Conservation (phyloP, 225 moss, liverwort and hornwort genomes). For the Physcomitrium patens region DNA sequence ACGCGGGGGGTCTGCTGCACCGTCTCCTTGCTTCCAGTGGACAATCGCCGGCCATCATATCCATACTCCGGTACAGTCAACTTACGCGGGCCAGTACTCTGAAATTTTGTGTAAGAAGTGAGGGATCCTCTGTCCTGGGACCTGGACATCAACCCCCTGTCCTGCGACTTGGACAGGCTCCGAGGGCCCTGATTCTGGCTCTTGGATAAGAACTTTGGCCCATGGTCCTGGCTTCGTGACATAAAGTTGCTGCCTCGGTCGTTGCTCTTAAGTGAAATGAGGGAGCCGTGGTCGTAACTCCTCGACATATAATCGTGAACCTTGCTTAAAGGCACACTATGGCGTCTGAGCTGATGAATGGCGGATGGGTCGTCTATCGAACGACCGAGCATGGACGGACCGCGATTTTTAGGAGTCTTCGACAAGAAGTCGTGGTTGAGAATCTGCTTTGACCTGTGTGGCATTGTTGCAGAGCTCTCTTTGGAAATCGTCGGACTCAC, state of each 20-base stretch:
- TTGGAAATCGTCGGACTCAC: slow-evolving; percentile 29
- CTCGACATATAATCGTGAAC: slow-evolving; percentile 46
- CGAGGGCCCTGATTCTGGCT: slow-evolving; percentile 43
- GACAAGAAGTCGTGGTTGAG: slow-evolving; percentile 47
- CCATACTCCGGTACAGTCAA: slow-evolving; percentile 47
- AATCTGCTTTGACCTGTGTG: slow-evolving; percentile 33
- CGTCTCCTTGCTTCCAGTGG: slow-evolving; percentile 51
- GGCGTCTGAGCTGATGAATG: slow-evolving; percentile 33
- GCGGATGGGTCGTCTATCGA: slow-evolving; percentile 40
- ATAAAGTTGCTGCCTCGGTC: slow-evolving; percentile 32
- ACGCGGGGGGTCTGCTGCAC: slow-evolving; percentile 19
- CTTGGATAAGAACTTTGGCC: slow-evolving; percentile 31
- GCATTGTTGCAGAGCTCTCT: slow-evolving; percentile 28
- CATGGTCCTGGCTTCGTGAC: slow-evolving; percentile 33
- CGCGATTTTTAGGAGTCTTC: slow-evolving; percentile 43
- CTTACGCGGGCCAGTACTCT: slow-evolving; percentile 33
- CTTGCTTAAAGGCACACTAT: slow-evolving; percentile 41
- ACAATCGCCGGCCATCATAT: slow-evolving; percentile 54
- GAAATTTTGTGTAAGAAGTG: slow-evolving; percentile 12
- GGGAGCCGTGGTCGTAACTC: slow-evolving; percentile 48
- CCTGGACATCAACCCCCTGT: slow-evolving; percentile 35
- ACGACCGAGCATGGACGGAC: slow-evolving; percentile 39
- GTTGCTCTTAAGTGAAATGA: slow-evolving; percentile 20
- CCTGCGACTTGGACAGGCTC: slow-evolving; percentile 34
- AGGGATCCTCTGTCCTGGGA: slow-evolving; percentile 36